Conservation (phyloP, 2,329 filamentous ascomycete genomes). For the Fusarium incarnatum region DNA sequence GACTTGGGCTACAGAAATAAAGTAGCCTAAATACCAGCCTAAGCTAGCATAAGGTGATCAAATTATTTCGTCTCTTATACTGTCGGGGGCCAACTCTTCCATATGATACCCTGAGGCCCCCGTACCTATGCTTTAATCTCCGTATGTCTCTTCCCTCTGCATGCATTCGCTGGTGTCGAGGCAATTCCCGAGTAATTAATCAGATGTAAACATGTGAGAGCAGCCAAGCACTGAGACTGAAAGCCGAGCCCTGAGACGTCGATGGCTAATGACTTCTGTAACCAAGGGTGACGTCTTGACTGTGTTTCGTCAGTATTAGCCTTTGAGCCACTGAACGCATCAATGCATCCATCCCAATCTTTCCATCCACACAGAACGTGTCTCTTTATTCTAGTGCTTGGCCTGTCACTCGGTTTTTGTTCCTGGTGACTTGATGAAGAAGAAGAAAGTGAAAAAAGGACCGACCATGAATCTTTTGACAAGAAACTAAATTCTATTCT, state of each 20-base stretch:
- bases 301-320: slow-evolving; percentile 38
- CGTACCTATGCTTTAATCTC: slow-evolving; percentile 3
- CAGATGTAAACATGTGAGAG: slow-evolving; percentile 23
- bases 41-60: too few species aligned
- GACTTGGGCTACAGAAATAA: too few species aligned
- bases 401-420: neutral
- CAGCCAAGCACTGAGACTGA: neutral
- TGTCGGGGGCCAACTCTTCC: too few species aligned
- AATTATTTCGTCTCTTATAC: too few species aligned
- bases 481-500: neutral
- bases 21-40: too few species aligned
- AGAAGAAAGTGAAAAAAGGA: neutral
- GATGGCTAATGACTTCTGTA: slow-evolving; percentile 21
- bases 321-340: slow-evolving; percentile 45
- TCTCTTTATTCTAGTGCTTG: neutral
- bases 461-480: neutral
- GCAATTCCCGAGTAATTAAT: slow-evolving; percentile 17
- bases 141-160: neutral
- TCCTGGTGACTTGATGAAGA: neutral
- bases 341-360: slow-evolving; percentile 16
- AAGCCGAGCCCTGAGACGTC: slow-evolving; percentile 12
- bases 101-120: too few species aligned
- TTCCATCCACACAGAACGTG: neutral
- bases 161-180: neutral
- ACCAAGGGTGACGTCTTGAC: slow-evolving; percentile 36